These are phyloP conservation scores for Yamadazyma blattariae DNA, from an alignment of 1,139 yeast genomes.

Conservation along the genomic window DNA sequence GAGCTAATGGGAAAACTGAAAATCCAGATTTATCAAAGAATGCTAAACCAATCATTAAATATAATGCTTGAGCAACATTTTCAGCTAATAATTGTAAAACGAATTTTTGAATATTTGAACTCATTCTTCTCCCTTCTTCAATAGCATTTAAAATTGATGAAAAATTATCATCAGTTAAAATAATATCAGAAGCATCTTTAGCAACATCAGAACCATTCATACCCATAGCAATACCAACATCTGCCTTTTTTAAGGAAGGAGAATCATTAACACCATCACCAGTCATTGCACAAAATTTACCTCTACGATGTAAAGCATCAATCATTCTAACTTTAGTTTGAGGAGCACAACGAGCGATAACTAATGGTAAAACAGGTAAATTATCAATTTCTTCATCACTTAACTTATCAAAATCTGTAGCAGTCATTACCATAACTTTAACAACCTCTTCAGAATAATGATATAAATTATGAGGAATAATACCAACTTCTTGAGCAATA, in stretches of 20 bases:
- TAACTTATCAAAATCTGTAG: slow-evolving; percentile 42
- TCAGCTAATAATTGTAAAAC: slow-evolving; percentile 48
- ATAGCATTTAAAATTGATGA: slow-evolving; percentile 51
- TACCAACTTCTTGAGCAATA: slow-evolving; percentile 51
- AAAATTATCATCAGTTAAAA: slow-evolving; percentile 49
- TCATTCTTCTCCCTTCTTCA: slow-evolving; percentile 50
- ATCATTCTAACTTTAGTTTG: slow-evolving; percentile 49
- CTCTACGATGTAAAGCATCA: slow-evolving; percentile 46
- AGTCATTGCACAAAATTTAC: slow-evolving; percentile 39
- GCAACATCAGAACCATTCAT: slow-evolving; percentile 56
- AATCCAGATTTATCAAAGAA: slow-evolving; percentile 28
- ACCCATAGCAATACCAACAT: slow-evolving; percentile 45
- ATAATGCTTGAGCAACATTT: slow-evolving; percentile 48
- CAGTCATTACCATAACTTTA: slow-evolving; percentile 41
- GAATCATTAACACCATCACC: slow-evolving; percentile 42
- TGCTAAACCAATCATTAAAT: slow-evolving; percentile 36
- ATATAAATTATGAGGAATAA: slow-evolving; percentile 41
- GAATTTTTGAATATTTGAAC: slow-evolving; percentile 46
- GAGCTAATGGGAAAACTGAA: slow-evolving; percentile 35
- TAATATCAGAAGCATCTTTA: slow-evolving; percentile 57
- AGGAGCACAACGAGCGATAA: slow-evolving; percentile 55
- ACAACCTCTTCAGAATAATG: slow-evolving; percentile 34
- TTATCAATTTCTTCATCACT: slow-evolving; percentile 27
- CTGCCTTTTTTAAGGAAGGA: slow-evolving; percentile 36
- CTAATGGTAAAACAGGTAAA: slow-evolving; percentile 34